Conservation (phyloP, 768 basidiomycete genomes). For the Clathrus columnatus region DNA sequence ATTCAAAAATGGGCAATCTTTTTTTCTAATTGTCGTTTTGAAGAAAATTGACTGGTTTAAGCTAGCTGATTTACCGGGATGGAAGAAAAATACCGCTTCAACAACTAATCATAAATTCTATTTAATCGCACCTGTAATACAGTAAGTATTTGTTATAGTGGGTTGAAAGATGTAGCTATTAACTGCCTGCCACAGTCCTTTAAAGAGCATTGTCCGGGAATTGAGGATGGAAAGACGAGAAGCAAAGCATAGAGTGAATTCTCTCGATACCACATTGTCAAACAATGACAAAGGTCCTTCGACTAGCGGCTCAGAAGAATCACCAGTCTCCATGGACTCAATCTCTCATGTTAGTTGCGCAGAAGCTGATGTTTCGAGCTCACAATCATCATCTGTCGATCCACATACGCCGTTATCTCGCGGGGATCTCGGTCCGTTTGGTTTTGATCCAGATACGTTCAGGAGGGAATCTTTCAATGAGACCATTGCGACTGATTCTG, state of each 20-base stretch:
- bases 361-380: conserved; percentile 53
- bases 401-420: conserved; percentile 59
- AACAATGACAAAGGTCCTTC: background rate
- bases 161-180: conserved; percentile 8
- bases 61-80: conserved; percentile 82
- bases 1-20: conserved; percentile 13
- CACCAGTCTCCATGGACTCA: background rate
- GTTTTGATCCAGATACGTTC: background rate
- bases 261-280: background rate
- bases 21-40: conserved; percentile 7
- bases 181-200: conserved; percentile 29
- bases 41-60: conserved; percentile 98
- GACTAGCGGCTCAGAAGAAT: background rate
- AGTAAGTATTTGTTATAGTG: conserved; percentile 33
- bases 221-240: background rate
- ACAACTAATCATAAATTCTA: conserved; percentile 70
- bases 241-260: background rate
- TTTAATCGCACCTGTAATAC: conserved; percentile 89
- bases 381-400: conserved; percentile 53
- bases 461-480: background rate
- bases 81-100: conserved; percentile 67
- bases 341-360: background rate
- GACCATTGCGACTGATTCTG: background rate
- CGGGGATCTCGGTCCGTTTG: conserved; percentile 6
- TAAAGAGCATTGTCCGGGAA: conserved; percentile 37